Base-by-base conservation (phyloP, 2,329 filamentous ascomycete species). In the Aspergillus texensis region DNA sequence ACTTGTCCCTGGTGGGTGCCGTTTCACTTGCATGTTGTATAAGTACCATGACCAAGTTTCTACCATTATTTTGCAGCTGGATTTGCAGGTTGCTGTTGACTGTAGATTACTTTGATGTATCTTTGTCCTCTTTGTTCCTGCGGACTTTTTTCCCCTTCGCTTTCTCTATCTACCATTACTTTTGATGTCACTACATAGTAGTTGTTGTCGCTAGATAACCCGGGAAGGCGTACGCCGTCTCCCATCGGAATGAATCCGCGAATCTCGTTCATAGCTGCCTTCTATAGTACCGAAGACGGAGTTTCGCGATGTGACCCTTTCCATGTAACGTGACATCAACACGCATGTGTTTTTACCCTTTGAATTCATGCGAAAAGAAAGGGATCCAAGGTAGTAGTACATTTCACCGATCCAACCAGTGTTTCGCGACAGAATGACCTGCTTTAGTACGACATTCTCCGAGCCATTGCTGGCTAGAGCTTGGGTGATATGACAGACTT, bases 11-110 rank as follows among this genome's bases (percentile, higher is more conserved):
- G 46, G 48, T 39, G 58, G 58, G 58, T 60, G 16, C 48, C 9
- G 19, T 53, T 63, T 61, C 28, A 32, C 58, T 65, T 61, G 64
- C 65, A 61, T 62, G 55, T 41, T 45, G 34, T 46, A 57, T 32
- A 54, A 59, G 61, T 62, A 62, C 54, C 34, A 55, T 58, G 14
- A 41, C n/a, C 56, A 52, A 26, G 50, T 56, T 52, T 52, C 48
- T 21, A 52, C 48, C 26, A 11, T 10, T 34, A 52, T 52, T 52
- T 46, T 52, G 48, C 48, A 52, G 48, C 48, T 52, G 48, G 48
- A n/a, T 52, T 52, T 52, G 28, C 48, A n/a, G 48, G 28, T 34
- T 34, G 48, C 28, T n/a, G 16, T 52, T 24, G 16, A 50, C 32
- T 58, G 45, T 53, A 58, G 48, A 58, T 46, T 54, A 58, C 53